A percentile compares a stretch with the other conserved stretches of the same genome.
Conservation (phyloP, 495 filamentous ascomycete genomes). For the Zalerion maritima region DNA sequence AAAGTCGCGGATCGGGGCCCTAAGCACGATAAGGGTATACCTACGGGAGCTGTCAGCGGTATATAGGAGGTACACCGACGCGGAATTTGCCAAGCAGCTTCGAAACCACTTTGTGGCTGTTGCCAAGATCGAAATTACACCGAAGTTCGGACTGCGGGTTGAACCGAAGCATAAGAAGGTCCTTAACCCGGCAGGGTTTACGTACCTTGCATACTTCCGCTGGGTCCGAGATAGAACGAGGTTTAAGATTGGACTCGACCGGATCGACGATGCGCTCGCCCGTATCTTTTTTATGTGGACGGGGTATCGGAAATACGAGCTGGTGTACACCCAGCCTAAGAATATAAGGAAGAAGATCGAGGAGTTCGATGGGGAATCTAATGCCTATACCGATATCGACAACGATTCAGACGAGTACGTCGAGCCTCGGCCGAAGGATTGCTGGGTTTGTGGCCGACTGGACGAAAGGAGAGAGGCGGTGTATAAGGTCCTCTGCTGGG, state of each 20-base stretch:
- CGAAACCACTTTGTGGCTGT: too few species aligned
- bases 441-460: constrained; percentile 1
- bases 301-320: constrained; percentile 1
- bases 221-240: constrained; percentile 2
- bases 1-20: constrained; percentile 2
- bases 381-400: constrained; percentile 3
- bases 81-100: too few species aligned
- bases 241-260: constrained; percentile 4
- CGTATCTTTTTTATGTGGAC: constrained; percentile 1
- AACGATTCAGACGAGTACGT: constrained; percentile 1
- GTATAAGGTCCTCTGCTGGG: constrained; percentile 3
- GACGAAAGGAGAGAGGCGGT: constrained; percentile 1
- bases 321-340: constrained; percentile 1
- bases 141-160: constrained; percentile 3
- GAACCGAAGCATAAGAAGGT: constrained; percentile 3
- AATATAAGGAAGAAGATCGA: background rate
- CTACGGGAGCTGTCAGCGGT: constrained; percentile 2
- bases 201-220: constrained; percentile 2
- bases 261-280: constrained; percentile 1
- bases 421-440: background rate
- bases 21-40: background rate
- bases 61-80: constrained; percentile 1
- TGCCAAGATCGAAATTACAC: constrained; percentile 1
- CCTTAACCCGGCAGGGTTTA: constrained; percentile 1
- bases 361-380: constrained; percentile 1